Percentiles rank a stretch among this genome's conserved stretches.
Conservation (phyloP, 441 rosid species). For the Raphanus hybrid region DNA sequence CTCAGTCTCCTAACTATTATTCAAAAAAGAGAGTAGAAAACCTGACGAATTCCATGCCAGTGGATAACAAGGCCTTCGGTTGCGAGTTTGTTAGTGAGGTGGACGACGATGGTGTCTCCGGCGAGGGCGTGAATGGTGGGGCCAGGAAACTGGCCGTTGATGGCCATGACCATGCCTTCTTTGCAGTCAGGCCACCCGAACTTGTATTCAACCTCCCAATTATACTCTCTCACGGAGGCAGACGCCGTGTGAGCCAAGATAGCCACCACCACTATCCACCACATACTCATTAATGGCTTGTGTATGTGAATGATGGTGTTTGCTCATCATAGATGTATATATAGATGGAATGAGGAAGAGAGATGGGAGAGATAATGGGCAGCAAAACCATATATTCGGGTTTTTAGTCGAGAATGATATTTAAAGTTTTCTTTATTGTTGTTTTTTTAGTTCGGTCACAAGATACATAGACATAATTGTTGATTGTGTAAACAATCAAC, state of each 20-base stretch:
- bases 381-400: constrained; percentile 14
- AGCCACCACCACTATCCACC: constrained; percentile 33
- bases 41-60: constrained; percentile 98
- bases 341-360: constrained; percentile 7
- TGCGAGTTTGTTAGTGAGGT: constrained; percentile 63
- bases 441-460: constrained; percentile 1
- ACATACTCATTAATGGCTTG: constrained; percentile 20
- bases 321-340: background rate
- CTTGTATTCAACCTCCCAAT: constrained; percentile 71
- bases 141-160: constrained; percentile 84
- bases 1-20: background rate
- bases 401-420: constrained; percentile 14
- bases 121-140: constrained; percentile 70
- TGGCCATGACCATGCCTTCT: constrained; percentile 66
- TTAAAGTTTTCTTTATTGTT: background rate
- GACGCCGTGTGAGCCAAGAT: constrained; percentile 18
- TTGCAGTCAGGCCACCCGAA: constrained; percentile 74
- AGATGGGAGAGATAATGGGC: constrained; percentile 1
- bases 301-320: constrained; percentile 10
- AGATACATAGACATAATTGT: constrained; percentile 18
- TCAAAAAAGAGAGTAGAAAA: background rate
- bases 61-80: constrained; percentile 92
- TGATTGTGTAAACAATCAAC: constrained; percentile 38
- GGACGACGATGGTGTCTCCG: constrained; percentile 65
- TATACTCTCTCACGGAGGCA: constrained; percentile 33